Percentiles rank a stretch among this genome's conserved stretches.
These are phyloP conservation scores for Epichloe festucae DNA, from an alignment of 2,329 filamentous ascomycete genomes.

Conservation along the genomic window DNA sequence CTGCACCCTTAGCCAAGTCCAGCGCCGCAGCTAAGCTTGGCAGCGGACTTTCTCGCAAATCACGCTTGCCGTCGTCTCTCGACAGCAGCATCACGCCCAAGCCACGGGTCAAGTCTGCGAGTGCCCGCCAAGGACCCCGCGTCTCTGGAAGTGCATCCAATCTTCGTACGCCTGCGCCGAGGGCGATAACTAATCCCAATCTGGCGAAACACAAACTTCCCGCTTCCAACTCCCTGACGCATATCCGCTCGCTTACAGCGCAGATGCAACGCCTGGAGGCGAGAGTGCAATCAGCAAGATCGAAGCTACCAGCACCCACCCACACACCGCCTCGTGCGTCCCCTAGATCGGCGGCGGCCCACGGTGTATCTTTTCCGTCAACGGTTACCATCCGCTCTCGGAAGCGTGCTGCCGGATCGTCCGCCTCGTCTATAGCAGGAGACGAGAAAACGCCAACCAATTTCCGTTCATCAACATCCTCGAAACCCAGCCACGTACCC, in stretches of 20 bases:
- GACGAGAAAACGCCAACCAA: constrained; percentile 40
- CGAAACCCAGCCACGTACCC: constrained; percentile 37
- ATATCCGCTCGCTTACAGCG: constrained; percentile 85
- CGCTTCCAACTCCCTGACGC: constrained; percentile 62
- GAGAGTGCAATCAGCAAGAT: constrained; percentile 79
- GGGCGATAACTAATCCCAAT: constrained; percentile 41
- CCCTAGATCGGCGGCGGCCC: constrained; percentile 37
- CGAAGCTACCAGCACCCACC: constrained; percentile 74
- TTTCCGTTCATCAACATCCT: constrained; percentile 21
- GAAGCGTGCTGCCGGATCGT: constrained; percentile 51
- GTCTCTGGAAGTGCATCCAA: constrained; percentile 33
- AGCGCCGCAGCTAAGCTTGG: constrained; percentile 28
- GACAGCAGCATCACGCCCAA: constrained; percentile 44
- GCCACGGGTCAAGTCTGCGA: constrained; percentile 36
- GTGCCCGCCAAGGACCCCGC: constrained; percentile 20
- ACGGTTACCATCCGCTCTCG: constrained; percentile 54
- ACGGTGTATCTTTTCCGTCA: constrained; percentile 25
- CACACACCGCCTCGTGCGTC: constrained; percentile 68
- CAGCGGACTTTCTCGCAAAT: constrained; percentile 24
- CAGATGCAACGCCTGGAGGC: constrained; percentile 97
- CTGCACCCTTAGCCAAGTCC: constrained; percentile 43
- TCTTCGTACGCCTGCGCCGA: constrained; percentile 32
- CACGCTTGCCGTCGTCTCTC: constrained; percentile 42
- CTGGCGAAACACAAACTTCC: constrained; percentile 36
- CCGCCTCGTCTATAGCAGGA: constrained; percentile 34